Percentiles rank a stretch among this genome's conserved stretches.
Evolutionary conservation across 2,329 filamentous ascomycete species (phyloP).

Genomic region (Zymoseptoria passerinii): DNA sequence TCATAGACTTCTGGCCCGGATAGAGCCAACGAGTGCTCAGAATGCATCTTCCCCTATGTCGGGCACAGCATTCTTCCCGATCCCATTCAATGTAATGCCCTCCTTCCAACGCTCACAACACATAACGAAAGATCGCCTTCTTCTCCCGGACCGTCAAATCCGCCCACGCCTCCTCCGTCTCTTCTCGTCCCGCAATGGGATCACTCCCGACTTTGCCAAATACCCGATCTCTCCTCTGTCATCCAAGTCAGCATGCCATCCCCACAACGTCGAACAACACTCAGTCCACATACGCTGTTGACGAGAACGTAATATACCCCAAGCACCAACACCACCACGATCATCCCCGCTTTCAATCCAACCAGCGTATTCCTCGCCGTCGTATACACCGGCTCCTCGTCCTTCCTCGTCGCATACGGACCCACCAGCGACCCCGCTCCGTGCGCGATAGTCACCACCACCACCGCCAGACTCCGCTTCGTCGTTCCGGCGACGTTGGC

Average conservation of each 20-base stretch:
- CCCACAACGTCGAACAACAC: background rate
- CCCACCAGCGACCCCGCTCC: constrained; percentile 32
- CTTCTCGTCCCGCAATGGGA: background rate
- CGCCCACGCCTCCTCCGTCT: constrained; percentile 7
- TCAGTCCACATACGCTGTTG: constrained; percentile 13
- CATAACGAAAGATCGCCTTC: constrained; percentile 13
- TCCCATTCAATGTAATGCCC: no score
- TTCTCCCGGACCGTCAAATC: constrained; percentile 23
- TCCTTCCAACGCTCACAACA: constrained; percentile 1
- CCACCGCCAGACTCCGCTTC: constrained; percentile 58
- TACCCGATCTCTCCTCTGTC: constrained; percentile 17
- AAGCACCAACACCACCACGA: constrained; percentile 34
- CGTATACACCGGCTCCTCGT: constrained; percentile 29
- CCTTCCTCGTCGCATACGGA: constrained; percentile 27
- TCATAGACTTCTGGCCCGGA: no score
- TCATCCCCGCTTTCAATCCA: constrained; percentile 24
- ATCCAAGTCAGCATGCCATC: background rate
- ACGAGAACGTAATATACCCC: constrained; percentile 45
- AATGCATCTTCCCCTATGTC: background rate
- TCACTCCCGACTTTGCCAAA: constrained; percentile 4
- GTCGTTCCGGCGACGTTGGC: constrained; percentile 62
- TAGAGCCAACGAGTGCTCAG: background rate
- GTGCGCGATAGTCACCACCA: constrained; percentile 28
- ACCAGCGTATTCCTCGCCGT: constrained; percentile 36
- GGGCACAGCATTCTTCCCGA: background rate